A percentile compares a stretch with the other conserved stretches of the same genome.
Evolutionary conservation across 768 basidiomycete genomes (phyloP).

Genomic region (Tulasnella sp.): DNA sequence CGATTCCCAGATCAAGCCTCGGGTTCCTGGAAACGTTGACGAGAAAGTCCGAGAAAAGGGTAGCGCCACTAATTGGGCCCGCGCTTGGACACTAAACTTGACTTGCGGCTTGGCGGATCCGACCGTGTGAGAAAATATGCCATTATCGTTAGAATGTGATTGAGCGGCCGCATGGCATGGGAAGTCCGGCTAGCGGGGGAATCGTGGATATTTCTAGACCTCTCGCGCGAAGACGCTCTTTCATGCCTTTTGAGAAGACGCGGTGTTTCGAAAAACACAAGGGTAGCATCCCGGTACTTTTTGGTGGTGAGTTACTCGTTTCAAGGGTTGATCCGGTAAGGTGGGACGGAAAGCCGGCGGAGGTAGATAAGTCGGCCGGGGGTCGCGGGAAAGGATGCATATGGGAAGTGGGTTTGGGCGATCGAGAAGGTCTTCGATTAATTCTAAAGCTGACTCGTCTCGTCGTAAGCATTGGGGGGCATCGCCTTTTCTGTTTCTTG

Average conservation of each 20-base stretch:
- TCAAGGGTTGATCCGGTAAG: not conserved
- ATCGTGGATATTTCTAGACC: not conserved
- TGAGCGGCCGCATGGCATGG: not conserved
- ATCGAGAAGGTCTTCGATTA: not conserved
- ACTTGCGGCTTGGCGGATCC: not conserved
- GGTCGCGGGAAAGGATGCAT: no score
- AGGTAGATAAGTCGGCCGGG: not conserved
- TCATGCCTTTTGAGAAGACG: no score
- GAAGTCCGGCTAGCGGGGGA: not conserved
- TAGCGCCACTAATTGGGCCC: not conserved
- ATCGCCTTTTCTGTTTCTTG: not conserved
- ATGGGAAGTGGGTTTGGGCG: not conserved
- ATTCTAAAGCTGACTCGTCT: not conserved
- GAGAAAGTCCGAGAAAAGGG: not conserved
- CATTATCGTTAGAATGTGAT: not conserved
- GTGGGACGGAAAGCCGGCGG: not conserved
- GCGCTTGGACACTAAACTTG: not conserved
- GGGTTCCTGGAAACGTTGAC: not conserved
- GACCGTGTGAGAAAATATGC: not conserved
- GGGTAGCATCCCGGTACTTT: not conserved
- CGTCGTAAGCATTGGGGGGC: not conserved
- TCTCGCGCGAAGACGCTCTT: not conserved
- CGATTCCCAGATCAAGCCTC: not conserved
- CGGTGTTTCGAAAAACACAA: not conserved
- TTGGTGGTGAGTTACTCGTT: not conserved